Conservation (phyloP, 129 eudicot genomes). For the Pulicaria dysenterica region DNA sequence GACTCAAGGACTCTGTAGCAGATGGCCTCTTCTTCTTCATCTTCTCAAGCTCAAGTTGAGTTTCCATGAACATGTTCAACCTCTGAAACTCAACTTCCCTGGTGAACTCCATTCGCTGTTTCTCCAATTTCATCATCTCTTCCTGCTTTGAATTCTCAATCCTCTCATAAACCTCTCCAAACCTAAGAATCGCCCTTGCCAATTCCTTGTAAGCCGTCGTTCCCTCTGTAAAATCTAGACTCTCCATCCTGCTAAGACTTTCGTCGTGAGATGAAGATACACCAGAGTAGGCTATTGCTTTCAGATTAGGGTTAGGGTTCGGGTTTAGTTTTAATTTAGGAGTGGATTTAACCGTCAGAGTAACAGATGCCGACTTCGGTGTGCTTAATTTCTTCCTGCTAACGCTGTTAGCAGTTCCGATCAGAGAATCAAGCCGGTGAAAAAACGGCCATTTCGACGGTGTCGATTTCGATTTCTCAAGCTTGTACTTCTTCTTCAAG, state of each 20-base stretch:
- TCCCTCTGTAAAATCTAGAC: constrained; percentile 36
- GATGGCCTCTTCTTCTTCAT: constrained; percentile 27
- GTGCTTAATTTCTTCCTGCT: constrained; percentile 26
- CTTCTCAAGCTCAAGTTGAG: constrained; percentile 55
- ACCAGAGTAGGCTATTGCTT: constrained; percentile 26
- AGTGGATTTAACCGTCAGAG: constrained; percentile 24
- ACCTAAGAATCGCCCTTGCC: constrained; percentile 47
- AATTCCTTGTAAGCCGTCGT: constrained; percentile 40
- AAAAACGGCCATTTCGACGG: constrained; percentile 52
- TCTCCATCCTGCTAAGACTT: constrained; percentile 40
- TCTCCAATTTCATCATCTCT: constrained; percentile 65
- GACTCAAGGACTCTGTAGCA: constrained; percentile 18
- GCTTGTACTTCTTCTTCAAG: constrained; percentile 60
- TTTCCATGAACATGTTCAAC: constrained; percentile 59
- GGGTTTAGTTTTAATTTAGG: constrained; percentile 12
- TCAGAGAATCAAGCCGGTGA: constrained; percentile 36
- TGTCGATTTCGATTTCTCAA: constrained; percentile 47
- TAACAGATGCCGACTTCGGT: constrained; percentile 19
- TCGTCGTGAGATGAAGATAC: constrained; percentile 41
- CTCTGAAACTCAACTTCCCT: constrained; percentile 58
- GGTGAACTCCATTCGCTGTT: constrained; percentile 59
- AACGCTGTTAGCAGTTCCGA: constrained; percentile 32
- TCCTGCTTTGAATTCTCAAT: constrained; percentile 51
- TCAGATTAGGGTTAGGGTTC: constrained; percentile 39
- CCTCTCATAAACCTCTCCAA: constrained; percentile 58